Base-by-base conservation (phyloP, 768 basidiomycete genomes). In the Phaeotremella fagi region DNA sequence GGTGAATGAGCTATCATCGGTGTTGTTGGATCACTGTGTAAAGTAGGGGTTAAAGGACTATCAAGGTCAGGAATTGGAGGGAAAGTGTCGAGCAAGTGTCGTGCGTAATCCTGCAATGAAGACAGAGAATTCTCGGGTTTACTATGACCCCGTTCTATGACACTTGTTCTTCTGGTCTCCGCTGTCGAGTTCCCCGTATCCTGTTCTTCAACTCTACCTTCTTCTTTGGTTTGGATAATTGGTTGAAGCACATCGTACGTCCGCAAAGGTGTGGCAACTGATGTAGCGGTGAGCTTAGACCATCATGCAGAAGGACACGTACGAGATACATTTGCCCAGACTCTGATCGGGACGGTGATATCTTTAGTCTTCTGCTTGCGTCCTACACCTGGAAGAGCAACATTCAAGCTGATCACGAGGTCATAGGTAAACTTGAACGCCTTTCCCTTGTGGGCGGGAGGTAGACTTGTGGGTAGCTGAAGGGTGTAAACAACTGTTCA, bases 241-340 rank as follows among this genome's bases (percentile, higher is more conserved):
- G 92, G 92, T 82, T 86, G 86, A 2, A 92, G 77, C 1, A 97
- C 75, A 72, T 97, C 88, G 65, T 94, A 95, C 1, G 85, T 83
- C 31, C 79, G 75, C 1, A 81, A 77, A 1, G 80, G 77, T 23
- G 80, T 77, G 11, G 81, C 81, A 0, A 80, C 79, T 79, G 61
- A 20, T n/a, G 37, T 20, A 52, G 46, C 24, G 23, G 37, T 48
- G 6, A 29, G 29, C 36, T 35, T 26, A n/a, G n/a, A 16, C 28
- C 15, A 31, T 36, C 12, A n/a, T n/a, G n/a, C n/a, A 44, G 3
- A 18, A n/a, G 16, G 20, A 28, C 15, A 70, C 83, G 45, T 61
- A 90, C 91, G 82, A 42, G 82, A 77, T 52, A 95, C 87, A 59
- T 91, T 79, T 53, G 89, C 91, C 75, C 95, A 97, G 4, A 98